Conservation (phyloP, 2,329 filamentous ascomycete genomes). For the Colletotrichum liriopes region DNA sequence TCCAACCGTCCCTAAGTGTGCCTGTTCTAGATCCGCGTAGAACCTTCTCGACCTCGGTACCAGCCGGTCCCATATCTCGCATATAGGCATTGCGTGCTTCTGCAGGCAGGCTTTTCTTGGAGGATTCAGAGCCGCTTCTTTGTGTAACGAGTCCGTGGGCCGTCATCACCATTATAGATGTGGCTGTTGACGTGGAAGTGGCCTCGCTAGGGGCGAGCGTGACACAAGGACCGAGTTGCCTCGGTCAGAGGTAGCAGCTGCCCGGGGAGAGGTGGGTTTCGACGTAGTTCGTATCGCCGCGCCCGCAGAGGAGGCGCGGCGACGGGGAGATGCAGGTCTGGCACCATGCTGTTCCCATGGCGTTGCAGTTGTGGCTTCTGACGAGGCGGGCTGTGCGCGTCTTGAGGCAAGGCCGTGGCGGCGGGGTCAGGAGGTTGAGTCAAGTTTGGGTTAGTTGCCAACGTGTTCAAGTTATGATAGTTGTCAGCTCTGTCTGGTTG, state of each 20-base stretch:
- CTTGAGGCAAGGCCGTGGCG: background rate
- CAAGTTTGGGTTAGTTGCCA: background rate
- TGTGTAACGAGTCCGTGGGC: background rate
- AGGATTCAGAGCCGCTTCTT: slow-evolving; percentile 7
- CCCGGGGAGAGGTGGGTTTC: slow-evolving; percentile 12
- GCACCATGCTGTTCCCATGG: background rate
- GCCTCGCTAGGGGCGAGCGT: background rate
- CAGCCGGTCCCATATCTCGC: background rate
- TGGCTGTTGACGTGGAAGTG: background rate
- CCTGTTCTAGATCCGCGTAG: background rate
- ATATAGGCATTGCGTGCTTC: background rate
- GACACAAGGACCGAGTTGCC: background rate
- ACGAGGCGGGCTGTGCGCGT: slow-evolving; percentile 30
- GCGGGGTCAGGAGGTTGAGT: background rate
- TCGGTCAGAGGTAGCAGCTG: slow-evolving; percentile 1
- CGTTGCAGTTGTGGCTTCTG: slow-evolving; percentile 6
- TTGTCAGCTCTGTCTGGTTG: background rate
- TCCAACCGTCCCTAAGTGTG: background rate
- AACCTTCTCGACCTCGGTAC: background rate
- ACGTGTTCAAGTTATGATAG: background rate
- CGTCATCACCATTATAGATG: background rate
- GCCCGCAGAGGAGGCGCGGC: background rate
- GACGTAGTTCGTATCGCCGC: background rate
- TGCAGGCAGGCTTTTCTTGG: background rate
- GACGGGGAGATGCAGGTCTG: background rate